Conservation (phyloP, 1,284 basidiomycete species). For the Ganoderma lucidum region DNA sequence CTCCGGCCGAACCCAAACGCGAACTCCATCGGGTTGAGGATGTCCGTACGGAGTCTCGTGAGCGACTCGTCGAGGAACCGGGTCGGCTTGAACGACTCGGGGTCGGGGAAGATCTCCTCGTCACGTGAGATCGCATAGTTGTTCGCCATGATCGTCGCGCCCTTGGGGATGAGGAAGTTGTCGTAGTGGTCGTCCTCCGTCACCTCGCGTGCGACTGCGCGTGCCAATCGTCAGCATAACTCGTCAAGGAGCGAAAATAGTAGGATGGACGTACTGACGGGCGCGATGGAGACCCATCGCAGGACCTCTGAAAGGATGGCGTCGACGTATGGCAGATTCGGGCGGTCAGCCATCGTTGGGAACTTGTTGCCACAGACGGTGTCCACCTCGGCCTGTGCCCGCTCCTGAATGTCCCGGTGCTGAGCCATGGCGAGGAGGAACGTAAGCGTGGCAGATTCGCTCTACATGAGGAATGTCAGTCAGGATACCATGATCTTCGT, state of each 20-base stretch:
- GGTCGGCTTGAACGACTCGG: constrained; percentile 31
- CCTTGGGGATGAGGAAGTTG: constrained; percentile 39
- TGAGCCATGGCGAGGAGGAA: constrained; percentile 42
- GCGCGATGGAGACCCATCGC: constrained; percentile 44
- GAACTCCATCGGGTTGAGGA: constrained; percentile 41
- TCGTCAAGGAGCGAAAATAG: background rate
- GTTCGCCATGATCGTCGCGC: constrained; percentile 39
- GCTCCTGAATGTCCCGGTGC: constrained; percentile 41
- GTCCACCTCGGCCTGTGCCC: constrained; percentile 46
- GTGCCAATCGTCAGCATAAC: background rate
- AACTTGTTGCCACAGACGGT: constrained; percentile 39
- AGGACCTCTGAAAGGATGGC: constrained; percentile 44
- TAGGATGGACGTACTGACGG: constrained; percentile 30
- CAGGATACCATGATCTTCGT: background rate
- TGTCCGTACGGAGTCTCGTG: constrained; percentile 27
- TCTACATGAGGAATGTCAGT: constrained; percentile 6
- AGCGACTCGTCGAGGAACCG: constrained; percentile 30
- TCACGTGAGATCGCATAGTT: constrained; percentile 36
- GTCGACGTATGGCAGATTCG: constrained; percentile 42
- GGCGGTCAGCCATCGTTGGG: constrained; percentile 44
- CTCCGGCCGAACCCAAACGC: constrained; percentile 32
- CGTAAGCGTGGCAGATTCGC: constrained; percentile 30
- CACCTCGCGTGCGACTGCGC: constrained; percentile 34
- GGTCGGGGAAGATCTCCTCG: constrained; percentile 31
- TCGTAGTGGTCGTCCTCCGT: constrained; percentile 40